Base-by-base conservation (phyloP, 2,329 filamentous ascomycete genomes). In the Coleophoma crateriformis region DNA sequence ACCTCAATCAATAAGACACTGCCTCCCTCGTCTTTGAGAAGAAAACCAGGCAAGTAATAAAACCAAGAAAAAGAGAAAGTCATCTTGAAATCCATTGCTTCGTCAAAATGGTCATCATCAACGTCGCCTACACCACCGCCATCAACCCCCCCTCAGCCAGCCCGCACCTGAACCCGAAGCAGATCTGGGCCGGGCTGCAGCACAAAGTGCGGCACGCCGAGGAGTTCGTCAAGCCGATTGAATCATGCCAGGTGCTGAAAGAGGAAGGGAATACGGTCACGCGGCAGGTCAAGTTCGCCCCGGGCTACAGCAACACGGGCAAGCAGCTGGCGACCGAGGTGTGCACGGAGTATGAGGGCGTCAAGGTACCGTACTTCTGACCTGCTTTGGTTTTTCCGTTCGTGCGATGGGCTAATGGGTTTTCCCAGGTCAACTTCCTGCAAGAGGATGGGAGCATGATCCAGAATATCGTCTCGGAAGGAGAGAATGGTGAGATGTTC, bases 81-180 rank as follows among this genome's bases (percentile, higher is more conserved):
- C 19, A 19, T 19, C 19, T 19, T 19, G 19, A 19, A 3, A 19
- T 19, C 19, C 19, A 19, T 19, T 19, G 2, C 27, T 4, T 42
- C 7, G 39, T n/a, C 11, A 50, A 20, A 37, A 49, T 49, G 41
- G 43, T 42, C 6, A 39, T 45, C 33, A 45, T 49, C 54, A 63
- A 68, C 54, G 47, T 68, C 51, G 66, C 67, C 39, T 69, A 62
- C 59, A 70, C 67, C 8, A 60, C 64, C 2, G 61, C 62, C 2
- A 62, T 71, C 54, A 71, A 71, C 50, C 64, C 67, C 38, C 45
- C 64, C 2, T 60, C 58, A 1, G 53, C 54, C 7, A 57, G 52
- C 19, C 63, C 61, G 3, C 14, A 51, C 17, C 58, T 71, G n/a
- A 63, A 60, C 3, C 46, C 41, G n/a, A 49, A 58, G 1, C 67